Base-by-base conservation (phyloP, 225 moss, liverwort and hornwort genomes). In the Antitrichia curtipendula region DNA sequence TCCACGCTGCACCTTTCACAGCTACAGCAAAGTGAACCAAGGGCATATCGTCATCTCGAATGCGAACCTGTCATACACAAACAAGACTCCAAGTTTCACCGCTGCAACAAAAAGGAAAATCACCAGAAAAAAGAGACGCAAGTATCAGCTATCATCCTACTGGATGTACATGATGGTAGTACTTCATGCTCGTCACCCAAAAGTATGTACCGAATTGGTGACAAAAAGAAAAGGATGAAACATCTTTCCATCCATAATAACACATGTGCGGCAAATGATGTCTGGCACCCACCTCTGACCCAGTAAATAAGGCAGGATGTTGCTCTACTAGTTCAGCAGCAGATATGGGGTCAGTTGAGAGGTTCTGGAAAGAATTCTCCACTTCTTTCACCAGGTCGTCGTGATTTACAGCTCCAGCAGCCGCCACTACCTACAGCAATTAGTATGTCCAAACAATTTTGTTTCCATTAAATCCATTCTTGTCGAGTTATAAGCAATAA, bases 1-100 rank as follows among this genome's bases (percentile, higher is more conserved):
- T 96, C 98, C 98, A 98, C 69, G 95, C 89, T 75, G 98, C 98
- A 75, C 98, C 96, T 90, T 98, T 94, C 68, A 98, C 94, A 71
- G 98, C 96, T 59, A 98, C 92, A 66, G 98, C 94, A 63, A 98
- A 96, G 88, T 96, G 92, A 89, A 80, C 88, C 89, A 98, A 89
- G 53, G 94, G 91, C 87, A 90, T 93, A 93, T 98, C 96, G 87
- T 98, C 98, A 72, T 98, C 98, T 41, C 98, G 95, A 82, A 98
- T 92, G 75, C 98, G 98, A 78, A 98, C 96, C 97, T 97, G 95
- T 84, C 73, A 86, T 76, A 64, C 50, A 83, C 50, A 82, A 87
- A 72, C 63, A 80, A 82, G 63, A 75, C 41, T 56, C 71, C 70
- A 45, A 28, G 22, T 77, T 90, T 63, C 73, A 69, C 77, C 75